A percentile compares a stretch with the other conserved stretches of the same genome.
Evolutionary conservation across 2,329 filamentous ascomycete species (phyloP).

Genomic region (Cercospora janseana): DNA sequence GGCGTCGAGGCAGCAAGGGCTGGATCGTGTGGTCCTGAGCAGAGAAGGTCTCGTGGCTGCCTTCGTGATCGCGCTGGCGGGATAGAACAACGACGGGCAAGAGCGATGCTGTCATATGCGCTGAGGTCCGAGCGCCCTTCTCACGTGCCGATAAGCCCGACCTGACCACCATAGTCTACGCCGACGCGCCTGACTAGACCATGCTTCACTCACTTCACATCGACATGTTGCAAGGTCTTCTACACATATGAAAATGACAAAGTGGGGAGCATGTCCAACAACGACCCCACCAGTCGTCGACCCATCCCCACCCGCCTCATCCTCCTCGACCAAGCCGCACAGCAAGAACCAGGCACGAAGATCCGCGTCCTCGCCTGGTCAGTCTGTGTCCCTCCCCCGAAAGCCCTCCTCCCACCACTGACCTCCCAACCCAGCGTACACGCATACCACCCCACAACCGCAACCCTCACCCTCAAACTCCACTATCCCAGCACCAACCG

Average conservation of each 20-base stretch:
- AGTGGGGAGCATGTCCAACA: background rate
- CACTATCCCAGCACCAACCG: constrained; percentile 52
- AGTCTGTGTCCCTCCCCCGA: constrained; percentile 36
- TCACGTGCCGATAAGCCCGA: constrained; percentile 10
- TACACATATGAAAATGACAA: background rate
- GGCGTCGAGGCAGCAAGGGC: constrained; percentile 7
- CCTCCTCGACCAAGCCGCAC: constrained; percentile 46
- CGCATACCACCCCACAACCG: constrained; percentile 57
- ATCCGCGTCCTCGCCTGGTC: constrained; percentile 92
- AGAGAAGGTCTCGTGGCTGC: constrained; percentile 10
- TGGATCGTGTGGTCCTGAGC: too few species aligned
- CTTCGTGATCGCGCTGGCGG: background rate
- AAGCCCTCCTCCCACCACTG: background rate
- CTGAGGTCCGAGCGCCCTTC: constrained; percentile 6
- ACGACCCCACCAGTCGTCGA: constrained; percentile 15
- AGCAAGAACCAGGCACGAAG: constrained; percentile 60
- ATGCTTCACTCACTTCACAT: background rate
- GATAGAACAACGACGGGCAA: background rate
- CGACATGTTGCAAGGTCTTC: background rate
- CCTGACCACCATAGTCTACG: background rate
- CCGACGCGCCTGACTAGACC: background rate
- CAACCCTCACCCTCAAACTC: constrained; percentile 66
- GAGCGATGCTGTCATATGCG: constrained; percentile 9
- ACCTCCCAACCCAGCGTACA: constrained; percentile 52
- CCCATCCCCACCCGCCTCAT: constrained; percentile 60